Evolutionary conservation across 2,329 filamentous ascomycete genomes (phyloP).

Genomic region (Exophiala xenobiotica): DNA sequence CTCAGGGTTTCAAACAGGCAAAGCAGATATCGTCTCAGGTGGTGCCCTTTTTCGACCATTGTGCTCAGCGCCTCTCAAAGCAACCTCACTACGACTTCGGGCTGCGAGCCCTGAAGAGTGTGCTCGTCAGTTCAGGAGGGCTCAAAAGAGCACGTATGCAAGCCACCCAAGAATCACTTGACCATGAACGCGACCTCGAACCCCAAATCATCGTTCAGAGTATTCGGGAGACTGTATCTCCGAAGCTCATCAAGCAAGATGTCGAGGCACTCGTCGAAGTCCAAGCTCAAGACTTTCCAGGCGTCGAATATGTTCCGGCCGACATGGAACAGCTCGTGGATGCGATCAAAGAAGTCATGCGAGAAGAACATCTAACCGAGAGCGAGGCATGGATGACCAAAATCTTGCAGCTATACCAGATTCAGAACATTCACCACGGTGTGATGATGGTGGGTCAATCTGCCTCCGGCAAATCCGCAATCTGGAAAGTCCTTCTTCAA

Average conservation of each 20-base stretch:
- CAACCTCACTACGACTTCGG: constrained; percentile 99
- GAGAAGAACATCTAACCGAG: constrained; percentile 81
- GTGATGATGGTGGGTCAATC: constrained; percentile 99
- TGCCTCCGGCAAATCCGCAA: constrained; percentile 92
- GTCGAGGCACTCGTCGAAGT: constrained; percentile 84
- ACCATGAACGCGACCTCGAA: constrained; percentile 63
- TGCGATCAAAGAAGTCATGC: constrained; percentile 78
- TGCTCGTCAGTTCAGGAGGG: constrained; percentile 94
- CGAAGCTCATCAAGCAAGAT: constrained; percentile 91
- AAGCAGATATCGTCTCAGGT: constrained; percentile 92
- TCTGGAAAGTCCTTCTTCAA: constrained; percentile 89
- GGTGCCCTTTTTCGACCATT: constrained; percentile 97
- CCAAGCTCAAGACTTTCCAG: constrained; percentile 83
- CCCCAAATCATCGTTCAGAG: constrained; percentile 98
- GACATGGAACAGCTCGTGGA: constrained; percentile 75
- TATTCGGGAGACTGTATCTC: constrained; percentile 95
- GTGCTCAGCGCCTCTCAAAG: constrained; percentile 76
- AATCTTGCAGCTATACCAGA: constrained; percentile 93
- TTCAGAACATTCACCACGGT: constrained; percentile 96
- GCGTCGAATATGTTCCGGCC: constrained; percentile 87
- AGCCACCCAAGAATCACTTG: constrained; percentile 62
- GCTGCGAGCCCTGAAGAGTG: constrained; percentile 95
- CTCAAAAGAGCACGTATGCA: constrained; percentile 79
- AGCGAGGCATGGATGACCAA: constrained; percentile 98
- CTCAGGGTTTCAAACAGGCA: constrained; percentile 95